Evolutionary conservation across 2,329 filamentous ascomycete species (phyloP).

Genomic region (Aureobasidium sp.): DNA sequence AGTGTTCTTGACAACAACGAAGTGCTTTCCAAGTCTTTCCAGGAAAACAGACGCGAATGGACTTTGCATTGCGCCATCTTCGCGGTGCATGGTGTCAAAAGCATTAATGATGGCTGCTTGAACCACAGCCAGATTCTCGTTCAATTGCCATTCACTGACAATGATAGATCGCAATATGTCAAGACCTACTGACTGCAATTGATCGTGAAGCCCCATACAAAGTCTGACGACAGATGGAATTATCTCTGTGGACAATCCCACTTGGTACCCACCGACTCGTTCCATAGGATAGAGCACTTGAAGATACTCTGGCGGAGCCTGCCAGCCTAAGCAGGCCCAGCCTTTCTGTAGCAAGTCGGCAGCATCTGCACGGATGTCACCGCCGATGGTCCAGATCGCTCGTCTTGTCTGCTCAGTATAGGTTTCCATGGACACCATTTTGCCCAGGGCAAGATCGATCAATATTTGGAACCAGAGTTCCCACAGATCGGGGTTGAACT

Average conservation of each 20-base stretch:
- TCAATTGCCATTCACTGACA: conserved; percentile 94
- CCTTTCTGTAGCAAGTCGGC: conserved; percentile 76
- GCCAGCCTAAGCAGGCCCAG: conserved; percentile 97
- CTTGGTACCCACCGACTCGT: conserved; percentile 92
- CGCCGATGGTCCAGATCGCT: conserved; percentile 97
- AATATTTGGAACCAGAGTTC: conserved; percentile 86
- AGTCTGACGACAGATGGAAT: conserved; percentile 89
- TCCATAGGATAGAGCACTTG: conserved; percentile 63
- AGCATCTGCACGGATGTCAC: conserved; percentile 87
- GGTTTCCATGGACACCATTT: conserved; percentile 82
- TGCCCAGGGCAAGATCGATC: conserved; percentile 80
- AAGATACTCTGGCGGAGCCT: conserved; percentile 73
- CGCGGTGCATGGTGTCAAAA: conserved; percentile 80
- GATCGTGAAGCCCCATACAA: conserved; percentile 91
- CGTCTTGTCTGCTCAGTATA: conserved; percentile 95
- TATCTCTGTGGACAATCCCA: conserved; percentile 91
- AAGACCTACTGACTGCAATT: conserved; percentile 79
- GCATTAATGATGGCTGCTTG: conserved; percentile 97
- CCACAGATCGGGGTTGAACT: conserved; percentile 91
- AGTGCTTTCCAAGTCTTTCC: conserved; percentile 72
- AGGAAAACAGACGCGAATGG: conserved; percentile 51
- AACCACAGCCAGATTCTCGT: conserved; percentile 82
- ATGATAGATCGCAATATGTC: conserved; percentile 97
- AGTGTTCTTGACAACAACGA: conserved; percentile 60
- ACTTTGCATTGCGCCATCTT: conserved; percentile 16